These are phyloP conservation scores for Pythium phragmitis DNA, from an alignment of 352 stramenopile genomes.

Conservation along the genomic window DNA sequence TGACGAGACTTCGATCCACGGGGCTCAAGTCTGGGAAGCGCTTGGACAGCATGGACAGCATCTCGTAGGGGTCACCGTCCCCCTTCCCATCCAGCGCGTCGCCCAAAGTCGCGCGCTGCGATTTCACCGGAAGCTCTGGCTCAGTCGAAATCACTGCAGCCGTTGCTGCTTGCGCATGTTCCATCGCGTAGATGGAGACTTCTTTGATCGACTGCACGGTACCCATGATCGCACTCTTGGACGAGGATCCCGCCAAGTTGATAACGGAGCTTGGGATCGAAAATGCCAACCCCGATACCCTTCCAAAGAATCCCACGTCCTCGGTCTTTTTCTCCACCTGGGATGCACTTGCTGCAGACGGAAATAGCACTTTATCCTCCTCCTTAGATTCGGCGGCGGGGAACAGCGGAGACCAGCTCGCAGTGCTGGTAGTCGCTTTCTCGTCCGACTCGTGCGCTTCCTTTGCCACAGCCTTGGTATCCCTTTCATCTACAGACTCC, in stretches of 20 bases:
- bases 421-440: slow-evolving; percentile 9
- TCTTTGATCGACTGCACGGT: slow-evolving; percentile 77
- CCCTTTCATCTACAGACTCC: background rate
- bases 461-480: slow-evolving; percentile 2
- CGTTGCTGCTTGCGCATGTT: slow-evolving; percentile 70
- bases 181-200: slow-evolving; percentile 67
- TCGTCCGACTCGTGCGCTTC: slow-evolving; percentile 8
- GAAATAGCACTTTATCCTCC: slow-evolving; percentile 25
- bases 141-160: slow-evolving; percentile 55
- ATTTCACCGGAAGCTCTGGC: slow-evolving; percentile 30
- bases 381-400: slow-evolving; percentile 21
- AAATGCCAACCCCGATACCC: slow-evolving; percentile 53
- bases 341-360: background rate
- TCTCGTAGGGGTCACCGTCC: slow-evolving; percentile 34
- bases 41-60: slow-evolving; percentile 73
- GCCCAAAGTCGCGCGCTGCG: slow-evolving; percentile 16
- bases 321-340: slow-evolving; percentile 22
- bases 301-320: slow-evolving; percentile 55
- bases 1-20: slow-evolving; percentile 70
- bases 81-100: slow-evolving; percentile 16
- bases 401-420: slow-evolving; percentile 14
- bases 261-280: slow-evolving; percentile 66
- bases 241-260: slow-evolving; percentile 58
- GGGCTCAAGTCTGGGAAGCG: slow-evolving; percentile 73
- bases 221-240: slow-evolving; percentile 63